Conservation (phyloP, 495 filamentous ascomycete species). For the Penicillium riverlandense region DNA sequence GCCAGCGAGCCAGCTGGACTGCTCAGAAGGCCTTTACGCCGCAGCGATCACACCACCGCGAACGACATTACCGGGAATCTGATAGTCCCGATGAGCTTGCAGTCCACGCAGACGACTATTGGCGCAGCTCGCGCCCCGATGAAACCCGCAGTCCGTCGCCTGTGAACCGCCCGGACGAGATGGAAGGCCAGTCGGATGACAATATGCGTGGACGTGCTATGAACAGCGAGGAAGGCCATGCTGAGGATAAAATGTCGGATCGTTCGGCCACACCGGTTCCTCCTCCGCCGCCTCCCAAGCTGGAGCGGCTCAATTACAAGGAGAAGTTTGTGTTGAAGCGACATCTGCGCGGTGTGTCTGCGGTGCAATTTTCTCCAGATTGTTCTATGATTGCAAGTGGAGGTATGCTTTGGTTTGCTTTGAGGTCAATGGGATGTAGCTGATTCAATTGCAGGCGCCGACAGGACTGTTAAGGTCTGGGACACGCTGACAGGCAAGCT, state of each 20-base stretch:
- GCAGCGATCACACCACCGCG: conserved; percentile 26
- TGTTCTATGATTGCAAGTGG: conserved; percentile 83
- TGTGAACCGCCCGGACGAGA: conserved; percentile 7
- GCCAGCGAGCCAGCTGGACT: conserved; percentile 33
- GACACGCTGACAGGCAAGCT: conserved; percentile 68
- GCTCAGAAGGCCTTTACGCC: conserved; percentile 27
- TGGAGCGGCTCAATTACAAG: conserved; percentile 48
- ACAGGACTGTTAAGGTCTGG: conserved; percentile 87
- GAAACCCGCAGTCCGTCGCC: conserved; percentile 16
- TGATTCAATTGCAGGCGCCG: conserved; percentile 51
- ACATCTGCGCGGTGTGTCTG: conserved; percentile 72
- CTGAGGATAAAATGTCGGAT: conserved; percentile 15
- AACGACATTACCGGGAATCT: conserved; percentile 24
- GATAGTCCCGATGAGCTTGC: conserved; percentile 42
- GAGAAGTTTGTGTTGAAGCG: conserved; percentile 61
- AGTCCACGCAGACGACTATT: conserved; percentile 34
- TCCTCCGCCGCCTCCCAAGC: conserved; percentile 37
- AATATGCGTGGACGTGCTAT: background rate
- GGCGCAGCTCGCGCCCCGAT: conserved; percentile 23
- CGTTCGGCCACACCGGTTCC: conserved; percentile 26
- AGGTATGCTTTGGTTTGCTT: conserved; percentile 41
- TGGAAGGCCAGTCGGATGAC: conserved; percentile 11
- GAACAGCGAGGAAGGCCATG: background rate
- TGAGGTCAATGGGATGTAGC: background rate
- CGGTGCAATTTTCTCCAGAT: conserved; percentile 85